These are phyloP conservation scores for Cercospora nicotianae DNA, from an alignment of 2,329 filamentous ascomycete genomes.

Conservation along the genomic window DNA sequence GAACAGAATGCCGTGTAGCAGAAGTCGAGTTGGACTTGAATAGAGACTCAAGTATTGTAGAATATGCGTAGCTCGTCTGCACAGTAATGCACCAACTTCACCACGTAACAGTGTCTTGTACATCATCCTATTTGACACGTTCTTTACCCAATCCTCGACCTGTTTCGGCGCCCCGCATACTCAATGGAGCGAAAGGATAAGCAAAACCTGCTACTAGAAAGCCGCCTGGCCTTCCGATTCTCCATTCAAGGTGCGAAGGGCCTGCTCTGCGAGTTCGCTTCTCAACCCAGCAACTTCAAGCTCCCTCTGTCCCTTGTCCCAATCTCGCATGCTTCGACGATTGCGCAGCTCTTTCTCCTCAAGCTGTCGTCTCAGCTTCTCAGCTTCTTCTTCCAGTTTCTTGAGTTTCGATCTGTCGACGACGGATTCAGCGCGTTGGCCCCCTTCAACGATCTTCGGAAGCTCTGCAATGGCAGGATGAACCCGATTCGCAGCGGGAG, in stretches of 20 bases:
- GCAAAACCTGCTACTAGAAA: constrained; percentile 27
- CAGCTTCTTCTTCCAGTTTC: constrained; percentile 51
- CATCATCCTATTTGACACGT: not conserved
- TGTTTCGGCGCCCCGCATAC: not conserved
- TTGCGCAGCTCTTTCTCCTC: constrained; percentile 50
- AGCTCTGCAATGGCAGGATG: constrained; percentile 45
- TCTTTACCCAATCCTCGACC: not conserved
- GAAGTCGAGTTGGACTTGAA: not conserved
- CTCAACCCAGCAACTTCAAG: constrained; percentile 47
- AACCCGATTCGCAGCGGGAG: constrained; percentile 17
- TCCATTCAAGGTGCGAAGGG: constrained; percentile 40
- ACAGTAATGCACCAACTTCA: not conserved
- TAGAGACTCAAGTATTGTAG: not conserved
- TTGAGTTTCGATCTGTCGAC: constrained; percentile 46
- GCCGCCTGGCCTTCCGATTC: constrained; percentile 31
- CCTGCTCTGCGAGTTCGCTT: constrained; percentile 50
- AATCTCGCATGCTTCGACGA: constrained; percentile 47
- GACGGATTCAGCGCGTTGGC: constrained; percentile 44
- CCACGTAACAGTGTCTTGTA: not conserved
- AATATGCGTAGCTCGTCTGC: not conserved
- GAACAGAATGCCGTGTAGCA: not conserved
- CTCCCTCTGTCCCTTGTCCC: constrained; percentile 48
- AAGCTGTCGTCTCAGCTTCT: constrained; percentile 47
- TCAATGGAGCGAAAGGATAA: not conserved
- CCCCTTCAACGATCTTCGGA: constrained; percentile 48